Conservation (phyloP, 495 filamentous ascomycete genomes). For the Lindgomyces ingoldianus region DNA sequence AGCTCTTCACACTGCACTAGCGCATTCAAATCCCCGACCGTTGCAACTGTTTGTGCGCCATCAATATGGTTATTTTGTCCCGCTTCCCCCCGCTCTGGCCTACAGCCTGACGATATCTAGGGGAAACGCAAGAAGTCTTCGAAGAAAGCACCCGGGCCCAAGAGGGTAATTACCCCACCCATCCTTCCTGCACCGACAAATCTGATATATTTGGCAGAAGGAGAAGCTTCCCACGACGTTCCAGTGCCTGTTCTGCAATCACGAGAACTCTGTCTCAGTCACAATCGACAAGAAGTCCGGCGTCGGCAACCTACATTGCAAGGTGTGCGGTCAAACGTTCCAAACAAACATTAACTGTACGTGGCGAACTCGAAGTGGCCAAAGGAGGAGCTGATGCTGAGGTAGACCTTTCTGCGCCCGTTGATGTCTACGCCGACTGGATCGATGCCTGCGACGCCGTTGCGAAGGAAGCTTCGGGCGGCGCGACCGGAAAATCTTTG, state of each 20-base stretch:
- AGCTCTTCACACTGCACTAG: too few species aligned
- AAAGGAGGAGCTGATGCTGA: constrained; percentile 4
- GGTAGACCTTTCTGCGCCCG: constrained; percentile 78
- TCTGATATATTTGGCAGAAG: constrained; percentile 60
- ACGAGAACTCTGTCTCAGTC: constrained; percentile 85
- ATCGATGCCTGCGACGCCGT: constrained; percentile 91
- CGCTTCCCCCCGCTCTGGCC: not conserved
- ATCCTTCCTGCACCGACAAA: too few species aligned
- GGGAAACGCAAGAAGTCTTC: constrained; percentile 94
- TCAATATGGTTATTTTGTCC: constrained; percentile 7
- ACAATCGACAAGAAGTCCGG: constrained; percentile 90
- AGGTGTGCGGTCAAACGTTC: constrained; percentile 89
- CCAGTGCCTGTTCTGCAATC: constrained; percentile 97
- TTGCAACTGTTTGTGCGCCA: too few species aligned
- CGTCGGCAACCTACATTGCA: constrained; percentile 81
- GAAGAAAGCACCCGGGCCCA: constrained; percentile 76
- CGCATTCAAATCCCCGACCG: too few species aligned
- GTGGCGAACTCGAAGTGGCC: constrained; percentile 39
- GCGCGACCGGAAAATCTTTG: constrained; percentile 14
- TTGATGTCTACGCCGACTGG: constrained; percentile 98
- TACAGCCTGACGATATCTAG: constrained; percentile 27
- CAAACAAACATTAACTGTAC: constrained; percentile 90
- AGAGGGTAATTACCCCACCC: constrained; percentile 69
- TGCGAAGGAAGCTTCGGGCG: constrained; percentile 54
- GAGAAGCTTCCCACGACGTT: constrained; percentile 87